A percentile compares a stretch with the other conserved stretches of the same genome.
Conservation (phyloP, 148 eudicot species). For the Rhododendron simsii region DNA sequence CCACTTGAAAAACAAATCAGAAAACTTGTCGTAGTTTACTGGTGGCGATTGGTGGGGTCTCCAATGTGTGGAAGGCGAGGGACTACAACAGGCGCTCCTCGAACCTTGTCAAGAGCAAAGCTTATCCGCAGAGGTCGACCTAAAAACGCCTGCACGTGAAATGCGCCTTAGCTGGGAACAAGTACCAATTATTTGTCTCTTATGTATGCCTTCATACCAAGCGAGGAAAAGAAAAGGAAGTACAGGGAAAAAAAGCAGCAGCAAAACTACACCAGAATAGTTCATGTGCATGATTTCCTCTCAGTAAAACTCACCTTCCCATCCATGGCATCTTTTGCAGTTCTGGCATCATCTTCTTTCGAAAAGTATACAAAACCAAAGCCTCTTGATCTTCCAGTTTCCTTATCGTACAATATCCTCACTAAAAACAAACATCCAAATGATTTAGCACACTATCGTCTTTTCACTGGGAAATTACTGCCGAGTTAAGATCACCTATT, state of each 20-base stretch:
- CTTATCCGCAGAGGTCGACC: conserved; percentile 80
- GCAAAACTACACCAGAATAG: not conserved
- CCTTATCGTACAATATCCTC: conserved; percentile 79
- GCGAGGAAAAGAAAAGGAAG: not conserved
- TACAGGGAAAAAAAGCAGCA: not conserved
- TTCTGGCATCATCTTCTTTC: conserved; percentile 54
- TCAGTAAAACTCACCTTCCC: conserved; percentile 46
- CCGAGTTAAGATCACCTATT: not conserved
- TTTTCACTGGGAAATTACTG: not conserved
- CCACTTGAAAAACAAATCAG: not conserved
- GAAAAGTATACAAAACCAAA: conserved; percentile 76
- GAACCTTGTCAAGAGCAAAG: conserved; percentile 66
- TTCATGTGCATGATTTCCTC: not conserved
- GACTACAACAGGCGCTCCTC: conserved; percentile 66
- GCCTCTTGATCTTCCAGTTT: conserved; percentile 80
- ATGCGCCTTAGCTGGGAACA: not conserved
- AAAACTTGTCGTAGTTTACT: not conserved
- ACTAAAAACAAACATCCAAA: conserved; percentile 27
- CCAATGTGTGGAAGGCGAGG: conserved; percentile 48
- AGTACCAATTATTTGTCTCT: not conserved
- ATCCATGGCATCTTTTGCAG: conserved; percentile 84
- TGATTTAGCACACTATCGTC: not conserved
- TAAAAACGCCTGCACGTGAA: conserved; percentile 41
- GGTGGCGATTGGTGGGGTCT: conserved; percentile 12
- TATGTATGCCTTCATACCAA: not conserved